phyloP scores from a whole-genome alignment of 768 basidiomycete genomes.

The Suillus sp. region DNA sequence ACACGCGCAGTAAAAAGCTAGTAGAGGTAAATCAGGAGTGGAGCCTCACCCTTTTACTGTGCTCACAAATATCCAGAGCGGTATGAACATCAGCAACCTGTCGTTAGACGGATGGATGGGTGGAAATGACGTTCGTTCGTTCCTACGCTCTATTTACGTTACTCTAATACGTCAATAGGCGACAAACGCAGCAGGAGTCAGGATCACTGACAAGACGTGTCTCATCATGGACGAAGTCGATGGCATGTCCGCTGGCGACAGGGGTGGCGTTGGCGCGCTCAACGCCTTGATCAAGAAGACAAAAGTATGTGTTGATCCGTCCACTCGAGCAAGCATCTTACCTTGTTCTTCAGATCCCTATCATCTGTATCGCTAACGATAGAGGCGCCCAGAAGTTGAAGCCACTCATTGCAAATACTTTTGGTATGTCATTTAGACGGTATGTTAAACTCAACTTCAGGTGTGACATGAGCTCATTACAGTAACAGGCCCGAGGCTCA shows the following conservation, averaged over 20 bases:
- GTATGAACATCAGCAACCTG: conserved; percentile 87
- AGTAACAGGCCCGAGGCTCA: conserved; percentile 68
- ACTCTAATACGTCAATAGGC: conserved; percentile 33
- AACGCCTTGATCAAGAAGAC: conserved; percentile 92
- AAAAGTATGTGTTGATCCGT: conserved; percentile 49
- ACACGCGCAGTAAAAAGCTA: conserved; percentile 93
- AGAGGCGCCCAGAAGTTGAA: conserved; percentile 85
- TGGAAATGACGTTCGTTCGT: conserved; percentile 48
- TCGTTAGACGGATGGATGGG: conserved; percentile 86
- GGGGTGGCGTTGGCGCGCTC: conserved; percentile 94
- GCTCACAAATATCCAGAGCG: conserved; percentile 50
- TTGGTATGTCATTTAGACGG: conserved; percentile 76
- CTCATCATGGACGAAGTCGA: conserved; percentile 99
- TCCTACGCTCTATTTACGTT: neutral
- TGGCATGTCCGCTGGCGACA: conserved; percentile 97
- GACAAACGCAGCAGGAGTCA: conserved; percentile 69
- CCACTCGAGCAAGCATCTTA: neutral
- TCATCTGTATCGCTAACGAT: conserved; percentile 98
- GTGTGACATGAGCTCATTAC: neutral
- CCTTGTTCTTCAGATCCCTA: conserved; percentile 66
- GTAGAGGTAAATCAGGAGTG: conserved; percentile 67
- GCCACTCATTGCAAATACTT: conserved; percentile 74
- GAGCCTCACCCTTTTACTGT: neutral
- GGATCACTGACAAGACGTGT: conserved; percentile 78
- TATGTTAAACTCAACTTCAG: conserved; percentile 34